phyloP scores from a whole-genome alignment of 2,329 filamentous ascomycete species.

The Xylaria sp. region DNA sequence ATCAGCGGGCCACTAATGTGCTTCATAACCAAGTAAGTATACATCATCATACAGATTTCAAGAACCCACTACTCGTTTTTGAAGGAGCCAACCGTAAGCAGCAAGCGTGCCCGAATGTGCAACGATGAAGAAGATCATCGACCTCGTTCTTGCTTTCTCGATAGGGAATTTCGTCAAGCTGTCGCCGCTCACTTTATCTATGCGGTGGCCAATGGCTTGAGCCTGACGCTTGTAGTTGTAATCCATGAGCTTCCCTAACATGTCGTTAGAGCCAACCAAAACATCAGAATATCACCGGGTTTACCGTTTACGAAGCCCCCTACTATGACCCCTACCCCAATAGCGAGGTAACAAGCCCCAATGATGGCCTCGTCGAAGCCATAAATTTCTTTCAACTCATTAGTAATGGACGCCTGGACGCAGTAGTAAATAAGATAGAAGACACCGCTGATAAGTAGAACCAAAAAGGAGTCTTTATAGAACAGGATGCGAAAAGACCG shows the following conservation, averaged over 20 bases:
- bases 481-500: not conserved
- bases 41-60: not conserved
- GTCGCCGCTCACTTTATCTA: slow-evolving; percentile 25
- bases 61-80: slow-evolving; percentile 20
- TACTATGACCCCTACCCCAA: not conserved
- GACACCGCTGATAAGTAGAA: not conserved
- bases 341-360: not conserved
- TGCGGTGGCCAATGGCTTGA: slow-evolving; percentile 9
- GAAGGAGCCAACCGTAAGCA: slow-evolving; percentile 26
- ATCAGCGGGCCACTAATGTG: slow-evolving; percentile 23
- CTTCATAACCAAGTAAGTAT: slow-evolving; percentile 10
- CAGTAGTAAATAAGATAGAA: slow-evolving; percentile 9
- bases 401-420: not conserved
- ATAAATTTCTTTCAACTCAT: slow-evolving; percentile 1
- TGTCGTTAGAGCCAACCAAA: not conserved
- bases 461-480: not conserved
- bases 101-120: slow-evolving; percentile 14
- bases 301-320: not conserved
- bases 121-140: slow-evolving; percentile 13
- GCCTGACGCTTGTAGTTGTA: slow-evolving; percentile 18
- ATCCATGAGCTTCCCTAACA: slow-evolving; percentile 21
- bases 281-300: not conserved
- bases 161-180: slow-evolving; percentile 27
- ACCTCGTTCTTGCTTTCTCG: slow-evolving; percentile 18
- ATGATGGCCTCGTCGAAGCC: not conserved